Conservation (phyloP, 371 early-diverging fungal species). For the Mucor irregularis region DNA sequence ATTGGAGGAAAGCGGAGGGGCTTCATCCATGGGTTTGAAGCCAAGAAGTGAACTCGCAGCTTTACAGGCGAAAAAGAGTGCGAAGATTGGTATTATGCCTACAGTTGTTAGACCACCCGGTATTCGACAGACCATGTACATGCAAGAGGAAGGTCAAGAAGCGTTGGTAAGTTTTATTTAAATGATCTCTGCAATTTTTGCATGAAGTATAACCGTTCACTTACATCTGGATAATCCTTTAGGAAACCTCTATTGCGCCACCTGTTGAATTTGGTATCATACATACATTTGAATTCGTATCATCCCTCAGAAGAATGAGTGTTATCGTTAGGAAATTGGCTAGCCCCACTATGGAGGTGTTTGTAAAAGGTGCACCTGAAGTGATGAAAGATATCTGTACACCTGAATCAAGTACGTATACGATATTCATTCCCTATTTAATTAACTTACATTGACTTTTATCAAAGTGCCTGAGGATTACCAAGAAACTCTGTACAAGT, state of each 20-base stretch:
- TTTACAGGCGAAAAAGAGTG: conserved; percentile 34
- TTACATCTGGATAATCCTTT: background rate
- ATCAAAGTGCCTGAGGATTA: conserved; percentile 90
- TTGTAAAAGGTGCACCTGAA: conserved; percentile 98
- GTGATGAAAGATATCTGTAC: conserved; percentile 85
- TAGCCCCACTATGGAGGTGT: conserved; percentile 77
- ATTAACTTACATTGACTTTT: conserved; percentile 8
- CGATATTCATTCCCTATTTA: background rate
- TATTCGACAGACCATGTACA: conserved; percentile 37
- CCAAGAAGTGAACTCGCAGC: conserved; percentile 37
- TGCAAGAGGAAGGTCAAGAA: conserved; percentile 14
- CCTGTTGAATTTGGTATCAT: conserved; percentile 88
- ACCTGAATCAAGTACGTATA: conserved; percentile 64
- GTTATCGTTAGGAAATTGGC: conserved; percentile 84
- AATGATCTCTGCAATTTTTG: no score
- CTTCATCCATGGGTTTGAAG: conserved; percentile 40
- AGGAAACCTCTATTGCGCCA: conserved; percentile 10
- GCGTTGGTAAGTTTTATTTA: conserved; percentile 16
- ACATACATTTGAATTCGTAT: conserved; percentile 95
- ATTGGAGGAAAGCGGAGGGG: conserved; percentile 80
- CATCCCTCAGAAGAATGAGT: conserved; percentile 91
- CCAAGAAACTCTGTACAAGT: conserved; percentile 72
- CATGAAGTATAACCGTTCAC: background rate
- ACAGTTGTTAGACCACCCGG: conserved; percentile 89
- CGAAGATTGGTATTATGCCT: conserved; percentile 68